Conservation (phyloP, 805 yeast genomes). For the Spathaspora arborariae region DNA sequence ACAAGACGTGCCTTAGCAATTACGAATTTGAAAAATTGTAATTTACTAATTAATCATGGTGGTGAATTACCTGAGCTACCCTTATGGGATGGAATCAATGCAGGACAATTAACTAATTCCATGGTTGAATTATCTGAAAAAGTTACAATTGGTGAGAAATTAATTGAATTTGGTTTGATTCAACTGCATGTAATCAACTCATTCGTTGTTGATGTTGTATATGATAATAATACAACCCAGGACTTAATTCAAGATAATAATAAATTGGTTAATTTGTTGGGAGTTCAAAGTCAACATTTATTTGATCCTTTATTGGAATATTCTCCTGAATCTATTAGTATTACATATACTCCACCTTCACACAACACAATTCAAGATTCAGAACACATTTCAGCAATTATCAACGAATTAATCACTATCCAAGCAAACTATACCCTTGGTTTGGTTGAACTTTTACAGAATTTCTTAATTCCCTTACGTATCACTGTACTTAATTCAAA, state of each 20-base stretch:
- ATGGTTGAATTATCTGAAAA: constrained; percentile 53
- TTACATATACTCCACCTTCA: constrained; percentile 61
- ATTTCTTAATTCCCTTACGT: constrained; percentile 75
- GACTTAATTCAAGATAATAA: constrained; percentile 62
- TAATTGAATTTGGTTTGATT: constrained; percentile 57
- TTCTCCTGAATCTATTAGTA: constrained; percentile 83
- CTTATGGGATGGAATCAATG: constrained; percentile 71
- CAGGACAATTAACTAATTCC: constrained; percentile 72
- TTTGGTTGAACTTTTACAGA: constrained; percentile 71
- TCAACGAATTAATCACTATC: constrained; percentile 62
- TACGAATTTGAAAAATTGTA: constrained; percentile 62
- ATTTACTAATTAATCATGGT: constrained; percentile 44
- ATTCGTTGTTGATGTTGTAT: constrained; percentile 68
- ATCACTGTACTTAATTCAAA: constrained; percentile 47
- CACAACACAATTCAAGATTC: constrained; percentile 4
- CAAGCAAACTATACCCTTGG: constrained; percentile 74
- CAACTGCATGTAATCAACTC: constrained; percentile 50
- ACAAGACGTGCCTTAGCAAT: constrained; percentile 77
- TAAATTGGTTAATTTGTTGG: constrained; percentile 68
- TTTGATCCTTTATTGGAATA: constrained; percentile 90
- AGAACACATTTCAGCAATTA: constrained; percentile 43
- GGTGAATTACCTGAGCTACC: constrained; percentile 36
- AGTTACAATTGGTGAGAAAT: constrained; percentile 48
- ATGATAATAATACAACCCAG: constrained; percentile 34
- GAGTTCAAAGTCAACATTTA: constrained; percentile 81